phyloP scores from a whole-genome alignment of 192 early-diverging fungal genomes.

The Entomortierella parvispora region DNA sequence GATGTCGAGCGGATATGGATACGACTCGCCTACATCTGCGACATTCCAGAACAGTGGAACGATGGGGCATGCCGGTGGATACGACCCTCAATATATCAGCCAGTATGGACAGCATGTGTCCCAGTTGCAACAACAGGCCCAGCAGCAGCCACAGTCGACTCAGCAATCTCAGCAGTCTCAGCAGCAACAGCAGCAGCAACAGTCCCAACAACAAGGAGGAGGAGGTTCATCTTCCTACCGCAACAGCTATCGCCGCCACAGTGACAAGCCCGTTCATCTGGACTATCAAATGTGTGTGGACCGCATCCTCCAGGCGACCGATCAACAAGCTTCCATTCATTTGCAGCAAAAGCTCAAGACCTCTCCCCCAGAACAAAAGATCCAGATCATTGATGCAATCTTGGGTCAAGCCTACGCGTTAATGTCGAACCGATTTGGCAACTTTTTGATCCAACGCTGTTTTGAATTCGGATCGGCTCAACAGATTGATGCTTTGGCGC shows the following conservation, averaged over 20 bases:
- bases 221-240: slow-evolving; percentile 18
- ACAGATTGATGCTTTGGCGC: slow-evolving; percentile 65
- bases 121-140: neutral
- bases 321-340: slow-evolving; percentile 77
- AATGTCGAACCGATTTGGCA: slow-evolving; percentile 82
- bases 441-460: slow-evolving; percentile 78
- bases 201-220: slow-evolving; percentile 12
- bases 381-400: slow-evolving; percentile 69
- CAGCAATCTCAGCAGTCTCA: slow-evolving; percentile 4
- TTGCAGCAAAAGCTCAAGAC: slow-evolving; percentile 78
- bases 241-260: slow-evolving; percentile 36
- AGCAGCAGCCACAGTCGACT: neutral
- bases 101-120: neutral
- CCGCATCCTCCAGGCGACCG: slow-evolving; percentile 75
- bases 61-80: slow-evolving; percentile 17
- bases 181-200: slow-evolving; percentile 8
- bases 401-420: slow-evolving; percentile 63
- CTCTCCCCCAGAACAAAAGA: slow-evolving; percentile 59
- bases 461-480: slow-evolving; percentile 71
- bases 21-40: slow-evolving; percentile 12
- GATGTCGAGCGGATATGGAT: slow-evolving; percentile 35
- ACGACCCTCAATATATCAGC: slow-evolving; percentile 39
- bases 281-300: slow-evolving; percentile 67
- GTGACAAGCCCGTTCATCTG: slow-evolving; percentile 36
- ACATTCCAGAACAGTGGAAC: slow-evolving; percentile 6